These are phyloP conservation scores for Geranium incanum DNA, from an alignment of 441 rosid genomes.

Conservation along the genomic window DNA sequence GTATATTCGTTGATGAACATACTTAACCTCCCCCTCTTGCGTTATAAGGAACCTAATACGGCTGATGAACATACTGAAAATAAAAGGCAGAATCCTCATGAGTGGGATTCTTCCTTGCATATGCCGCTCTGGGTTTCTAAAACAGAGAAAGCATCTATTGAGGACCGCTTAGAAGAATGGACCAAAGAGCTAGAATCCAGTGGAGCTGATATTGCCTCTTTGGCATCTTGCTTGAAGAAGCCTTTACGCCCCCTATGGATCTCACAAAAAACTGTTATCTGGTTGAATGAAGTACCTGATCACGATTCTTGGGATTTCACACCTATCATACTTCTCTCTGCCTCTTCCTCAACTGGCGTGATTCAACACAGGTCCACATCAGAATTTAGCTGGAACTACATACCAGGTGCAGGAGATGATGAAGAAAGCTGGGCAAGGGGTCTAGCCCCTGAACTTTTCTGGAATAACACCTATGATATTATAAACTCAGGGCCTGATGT, in stretches of 20 bases:
- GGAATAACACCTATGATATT: constrained; percentile 66
- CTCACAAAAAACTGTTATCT: constrained; percentile 75
- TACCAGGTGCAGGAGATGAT: constrained; percentile 95
- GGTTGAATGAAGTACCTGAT: constrained; percentile 91
- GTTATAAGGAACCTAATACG: constrained; percentile 26
- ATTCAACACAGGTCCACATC: constrained; percentile 42
- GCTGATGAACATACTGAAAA: constrained; percentile 19
- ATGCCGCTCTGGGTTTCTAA: constrained; percentile 83
- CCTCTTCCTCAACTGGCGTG: constrained; percentile 46
- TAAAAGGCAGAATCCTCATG: constrained; percentile 22
- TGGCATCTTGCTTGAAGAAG: constrained; percentile 52
- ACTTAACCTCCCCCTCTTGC: constrained; percentile 11
- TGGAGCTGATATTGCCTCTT: constrained; percentile 74
- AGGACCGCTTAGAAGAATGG: constrained; percentile 63
- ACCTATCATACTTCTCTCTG: constrained; percentile 73
- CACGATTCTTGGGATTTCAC: constrained; percentile 86
- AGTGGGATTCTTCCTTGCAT: constrained; percentile 82
- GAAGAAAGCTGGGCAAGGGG: constrained; percentile 99
- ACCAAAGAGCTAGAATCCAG: constrained; percentile 54
- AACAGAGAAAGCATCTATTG: constrained; percentile 65
- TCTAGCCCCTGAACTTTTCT: constrained; percentile 63
- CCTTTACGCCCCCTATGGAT: constrained; percentile 84
- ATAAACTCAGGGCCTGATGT: constrained; percentile 58
- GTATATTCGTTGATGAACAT: neutral
- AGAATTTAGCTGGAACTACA: constrained; percentile 88